phyloP scores from a whole-genome alignment of 352 stramenopile genomes.

The Elongisporangium prolatum region DNA sequence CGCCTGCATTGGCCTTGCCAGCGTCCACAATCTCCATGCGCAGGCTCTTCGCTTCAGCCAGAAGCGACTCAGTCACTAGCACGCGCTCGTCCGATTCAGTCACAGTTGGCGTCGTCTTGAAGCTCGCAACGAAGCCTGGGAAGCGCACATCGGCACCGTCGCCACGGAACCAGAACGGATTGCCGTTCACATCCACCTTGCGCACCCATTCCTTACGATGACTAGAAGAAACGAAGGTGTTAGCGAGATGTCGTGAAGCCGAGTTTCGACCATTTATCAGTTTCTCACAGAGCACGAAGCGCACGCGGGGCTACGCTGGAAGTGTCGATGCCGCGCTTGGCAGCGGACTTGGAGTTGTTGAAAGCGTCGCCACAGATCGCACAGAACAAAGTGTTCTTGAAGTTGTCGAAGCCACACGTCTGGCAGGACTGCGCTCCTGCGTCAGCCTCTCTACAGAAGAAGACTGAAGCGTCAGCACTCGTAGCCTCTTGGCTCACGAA shows the following conservation, averaged over 20 bases:
- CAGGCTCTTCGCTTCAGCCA: background rate
- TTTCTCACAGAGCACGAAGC: background rate
- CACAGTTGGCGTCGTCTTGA: constrained; percentile 2
- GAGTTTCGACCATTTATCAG: background rate
- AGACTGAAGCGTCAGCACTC: background rate
- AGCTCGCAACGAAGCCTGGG: constrained; percentile 12
- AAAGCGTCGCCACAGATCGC: background rate
- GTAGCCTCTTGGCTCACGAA: background rate
- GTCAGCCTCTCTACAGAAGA: background rate
- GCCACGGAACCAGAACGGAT: constrained; percentile 28
- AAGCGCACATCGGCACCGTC: constrained; percentile 16
- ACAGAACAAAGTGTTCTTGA: background rate
- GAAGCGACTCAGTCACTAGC: background rate
- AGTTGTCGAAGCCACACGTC: background rate
- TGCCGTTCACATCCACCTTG: constrained; percentile 30
- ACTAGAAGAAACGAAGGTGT: constrained; percentile 2
- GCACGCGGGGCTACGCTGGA: background rate
- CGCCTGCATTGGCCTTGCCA: background rate
- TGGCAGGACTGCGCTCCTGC: background rate
- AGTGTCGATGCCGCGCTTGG: background rate
- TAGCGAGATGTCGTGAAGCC: constrained; percentile 8
- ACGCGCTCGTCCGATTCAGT: background rate
- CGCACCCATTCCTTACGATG: constrained; percentile 34
- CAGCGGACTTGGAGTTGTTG: background rate
- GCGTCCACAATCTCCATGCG: background rate